These are phyloP conservation scores for Populus hybrid DNA, from an alignment of 441 rosid species.

Conservation along the genomic window DNA sequence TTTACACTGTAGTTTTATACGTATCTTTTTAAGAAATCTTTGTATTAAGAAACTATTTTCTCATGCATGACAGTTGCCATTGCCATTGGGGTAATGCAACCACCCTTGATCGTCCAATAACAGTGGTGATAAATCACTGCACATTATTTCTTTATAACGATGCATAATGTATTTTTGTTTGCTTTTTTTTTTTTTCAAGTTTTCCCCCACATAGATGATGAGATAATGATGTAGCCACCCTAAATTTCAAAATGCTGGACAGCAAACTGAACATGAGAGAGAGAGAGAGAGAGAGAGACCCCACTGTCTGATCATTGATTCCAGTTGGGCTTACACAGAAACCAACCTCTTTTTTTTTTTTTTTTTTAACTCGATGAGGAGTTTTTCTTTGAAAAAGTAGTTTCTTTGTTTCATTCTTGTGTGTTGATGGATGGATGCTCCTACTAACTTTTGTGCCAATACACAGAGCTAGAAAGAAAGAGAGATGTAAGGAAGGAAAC, in stretches of 20 bases:
- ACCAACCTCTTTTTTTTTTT: slow-evolving; percentile 34
- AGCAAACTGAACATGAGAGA: slow-evolving; percentile 25
- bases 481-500: slow-evolving; percentile 27
- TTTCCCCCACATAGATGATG: slow-evolving; percentile 66
- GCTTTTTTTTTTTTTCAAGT: slow-evolving; percentile 40
- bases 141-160: not conserved
- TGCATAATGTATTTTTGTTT: slow-evolving; percentile 13
- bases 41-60: too few relatives aligned
- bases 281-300: slow-evolving; percentile 8
- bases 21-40: too few relatives aligned
- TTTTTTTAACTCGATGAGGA: slow-evolving; percentile 16
- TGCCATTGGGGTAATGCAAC: not conserved
- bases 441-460: slow-evolving; percentile 5
- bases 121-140: not conserved
- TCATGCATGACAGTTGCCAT: not conserved
- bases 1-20: too few relatives aligned
- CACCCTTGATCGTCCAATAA: too few relatives aligned
- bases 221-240: slow-evolving; percentile 68
- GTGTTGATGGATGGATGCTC: slow-evolving; percentile 2
- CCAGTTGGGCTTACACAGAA: slow-evolving; percentile 49
- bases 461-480: slow-evolving; percentile 29
- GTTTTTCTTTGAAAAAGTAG: slow-evolving; percentile 36
- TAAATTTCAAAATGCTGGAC: slow-evolving; percentile 38
- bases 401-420: slow-evolving; percentile 33
- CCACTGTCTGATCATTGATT: slow-evolving; percentile 46